Evolutionary conservation across 139 green algal genomes (phyloP), one percentile per base, ranked within the genome.

Genomic region (Choricystis sp.): DNA sequence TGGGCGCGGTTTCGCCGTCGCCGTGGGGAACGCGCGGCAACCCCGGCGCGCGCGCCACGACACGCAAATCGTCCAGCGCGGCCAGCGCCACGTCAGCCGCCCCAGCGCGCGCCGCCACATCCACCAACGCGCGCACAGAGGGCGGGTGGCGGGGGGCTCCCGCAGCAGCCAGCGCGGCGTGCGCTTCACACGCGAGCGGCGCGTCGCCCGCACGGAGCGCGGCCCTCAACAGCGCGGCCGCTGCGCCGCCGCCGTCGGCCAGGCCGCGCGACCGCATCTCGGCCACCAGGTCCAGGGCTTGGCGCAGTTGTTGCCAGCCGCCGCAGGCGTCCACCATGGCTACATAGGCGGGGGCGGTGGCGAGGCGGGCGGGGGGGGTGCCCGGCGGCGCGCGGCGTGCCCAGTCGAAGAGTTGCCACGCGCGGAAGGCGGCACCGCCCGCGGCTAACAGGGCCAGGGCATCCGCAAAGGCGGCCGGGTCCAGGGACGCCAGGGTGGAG

Each of bases 41-140:
- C n/a, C n/a, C n/a, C n/a, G n/a, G n/a, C n/a, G n/a, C n/a, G n/a
- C n/a, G n/a, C n/a, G 76, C 73, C 63, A 74, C 64, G 23, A 30
- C 56, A 28, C 74, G 61, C 73, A 79, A 70, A 59, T 81, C 73
- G 27, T 65, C 56, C 49, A 78, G 81, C 58, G 86, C 77, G 56
- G 86, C 81, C 56, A 88, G 63, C 1, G 78, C 74, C 69, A 82
- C 68, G 24, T 85, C 77, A 61, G 59, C 66, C 40, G 40, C 40
- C 40, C 9, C 40, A 16, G 40, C 9, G 9, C 9, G 16, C 9
- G 40, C 40, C 9, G 40, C 40, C 40, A 52, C 9, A 16, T 52
- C 40, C 9, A 52, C 16, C 9, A 52, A 16, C 9, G 40, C 40
- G 40, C 40, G 40, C 9, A 16, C 40, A 9, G 40, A 21, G 40